These are phyloP conservation scores for Fusarium verticillioides DNA, from an alignment of 2,329 filamentous ascomycete species.

Conservation along the genomic window DNA sequence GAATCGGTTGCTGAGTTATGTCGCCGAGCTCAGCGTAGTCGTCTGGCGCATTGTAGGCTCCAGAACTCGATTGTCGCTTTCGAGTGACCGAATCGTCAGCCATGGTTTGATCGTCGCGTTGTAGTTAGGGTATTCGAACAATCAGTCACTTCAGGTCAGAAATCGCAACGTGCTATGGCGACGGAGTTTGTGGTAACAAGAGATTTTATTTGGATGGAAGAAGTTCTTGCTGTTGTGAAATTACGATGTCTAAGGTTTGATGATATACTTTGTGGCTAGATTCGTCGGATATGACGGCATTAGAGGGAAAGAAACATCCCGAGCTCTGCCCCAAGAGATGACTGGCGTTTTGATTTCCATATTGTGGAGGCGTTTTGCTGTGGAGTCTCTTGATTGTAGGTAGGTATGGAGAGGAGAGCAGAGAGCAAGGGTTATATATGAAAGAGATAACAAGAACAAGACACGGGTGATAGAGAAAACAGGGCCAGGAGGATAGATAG, in stretches of 20 bases:
- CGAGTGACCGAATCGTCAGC: not conserved
- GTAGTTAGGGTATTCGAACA: not conserved
- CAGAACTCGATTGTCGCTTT: not conserved
- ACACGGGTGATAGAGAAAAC: slow-evolving; percentile 5
- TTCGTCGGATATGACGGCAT: slow-evolving; percentile 43
- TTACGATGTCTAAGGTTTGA: slow-evolving; percentile 4
- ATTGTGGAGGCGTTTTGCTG: slow-evolving; percentile 12
- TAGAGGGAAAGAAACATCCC: slow-evolving; percentile 17
- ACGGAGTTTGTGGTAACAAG: not conserved
- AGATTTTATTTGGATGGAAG: slow-evolving; percentile 7
- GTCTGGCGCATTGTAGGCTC: not conserved
- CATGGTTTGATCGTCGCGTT: slow-evolving; percentile 16
- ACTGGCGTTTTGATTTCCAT: slow-evolving; percentile 4
- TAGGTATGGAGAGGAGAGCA: not conserved
- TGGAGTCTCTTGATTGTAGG: not conserved
- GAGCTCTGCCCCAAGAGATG: slow-evolving; percentile 24
- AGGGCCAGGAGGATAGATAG: not conserved
- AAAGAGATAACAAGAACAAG: slow-evolving; percentile 13
- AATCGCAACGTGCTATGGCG: not conserved
- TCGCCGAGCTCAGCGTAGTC: slow-evolving; percentile 1
- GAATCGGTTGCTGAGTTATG: not conserved
- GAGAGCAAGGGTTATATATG: slow-evolving; percentile 5
- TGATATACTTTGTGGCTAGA: slow-evolving; percentile 18
- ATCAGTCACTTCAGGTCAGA: slow-evolving; percentile 2
- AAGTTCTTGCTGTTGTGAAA: not conserved